phyloP scores from a whole-genome alignment of 768 basidiomycete genomes.

The Podaxis rugospora region DNA sequence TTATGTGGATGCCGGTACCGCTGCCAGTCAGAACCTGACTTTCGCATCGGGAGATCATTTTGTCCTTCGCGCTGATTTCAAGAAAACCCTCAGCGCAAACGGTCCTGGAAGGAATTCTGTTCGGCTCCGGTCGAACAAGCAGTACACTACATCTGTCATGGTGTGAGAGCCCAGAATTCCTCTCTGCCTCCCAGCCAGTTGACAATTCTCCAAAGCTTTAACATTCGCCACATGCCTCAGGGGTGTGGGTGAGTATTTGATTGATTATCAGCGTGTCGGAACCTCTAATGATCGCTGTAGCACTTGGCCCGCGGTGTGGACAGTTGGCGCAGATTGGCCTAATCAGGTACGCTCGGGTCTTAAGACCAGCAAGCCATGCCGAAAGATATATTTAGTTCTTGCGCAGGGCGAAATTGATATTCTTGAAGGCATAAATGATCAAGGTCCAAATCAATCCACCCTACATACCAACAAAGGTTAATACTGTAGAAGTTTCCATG shows the following conservation, averaged over 20 bases:
- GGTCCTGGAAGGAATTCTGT: slow-evolving; percentile 59
- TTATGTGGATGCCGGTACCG: slow-evolving; percentile 44
- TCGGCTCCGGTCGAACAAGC: slow-evolving; percentile 47
- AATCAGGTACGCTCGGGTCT: slow-evolving; percentile 20
- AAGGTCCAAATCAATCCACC: slow-evolving; percentile 44
- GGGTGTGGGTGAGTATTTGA: slow-evolving; percentile 39
- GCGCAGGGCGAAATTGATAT: slow-evolving; percentile 50
- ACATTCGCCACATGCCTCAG: slow-evolving; percentile 50
- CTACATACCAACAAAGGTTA: slow-evolving; percentile 50
- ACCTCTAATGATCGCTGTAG: slow-evolving; percentile 15
- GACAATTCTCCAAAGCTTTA: slow-evolving; percentile 20
- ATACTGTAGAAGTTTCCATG: slow-evolving; percentile 7
- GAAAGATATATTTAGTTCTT: slow-evolving; percentile 10
- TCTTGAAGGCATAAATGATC: slow-evolving; percentile 56
- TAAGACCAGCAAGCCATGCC: slow-evolving; percentile 6
- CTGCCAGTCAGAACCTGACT: slow-evolving; percentile 51
- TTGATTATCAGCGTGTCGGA: slow-evolving; percentile 3
- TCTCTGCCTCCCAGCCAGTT: not conserved
- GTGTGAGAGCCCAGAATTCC: slow-evolving; percentile 31
- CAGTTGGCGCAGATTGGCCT: slow-evolving; percentile 31
- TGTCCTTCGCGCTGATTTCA: slow-evolving; percentile 52
- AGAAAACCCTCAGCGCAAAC: slow-evolving; percentile 36
- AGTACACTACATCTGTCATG: slow-evolving; percentile 48
- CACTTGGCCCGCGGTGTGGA: slow-evolving; percentile 46
- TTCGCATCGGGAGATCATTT: slow-evolving; percentile 49